These are phyloP conservation scores for Saccharomycopsis schoenii DNA, from an alignment of 805 yeast genomes.

Conservation along the genomic window DNA sequence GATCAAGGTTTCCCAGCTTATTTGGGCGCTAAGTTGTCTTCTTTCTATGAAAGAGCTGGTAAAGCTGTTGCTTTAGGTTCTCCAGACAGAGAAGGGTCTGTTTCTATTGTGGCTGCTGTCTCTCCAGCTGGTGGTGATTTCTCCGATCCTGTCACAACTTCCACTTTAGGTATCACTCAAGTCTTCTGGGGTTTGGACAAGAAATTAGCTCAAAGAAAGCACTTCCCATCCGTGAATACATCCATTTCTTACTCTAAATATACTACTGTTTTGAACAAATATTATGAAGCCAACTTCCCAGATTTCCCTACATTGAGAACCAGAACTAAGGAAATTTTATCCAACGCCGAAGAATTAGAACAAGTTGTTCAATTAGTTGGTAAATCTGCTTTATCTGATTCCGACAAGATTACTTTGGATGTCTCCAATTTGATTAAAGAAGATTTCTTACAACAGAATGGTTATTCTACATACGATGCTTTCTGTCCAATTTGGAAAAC, in stretches of 20 bases:
- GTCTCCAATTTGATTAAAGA: conserved; percentile 88
- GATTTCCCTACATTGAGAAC: conserved; percentile 88
- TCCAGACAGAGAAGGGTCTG: conserved; percentile 94
- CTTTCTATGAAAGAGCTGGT: conserved; percentile 99
- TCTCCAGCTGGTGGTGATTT: conserved; percentile 99
- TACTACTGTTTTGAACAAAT: conserved; percentile 76
- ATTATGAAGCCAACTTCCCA: conserved; percentile 77
- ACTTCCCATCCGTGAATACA: conserved; percentile 97
- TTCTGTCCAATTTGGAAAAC: conserved; percentile 99
- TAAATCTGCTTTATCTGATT: conserved; percentile 92
- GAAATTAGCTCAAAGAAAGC: conserved; percentile 98
- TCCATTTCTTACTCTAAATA: conserved; percentile 95
- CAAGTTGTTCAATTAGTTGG: conserved; percentile 99
- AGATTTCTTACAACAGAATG: conserved; percentile 98
- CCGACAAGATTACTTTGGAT: conserved; percentile 94
- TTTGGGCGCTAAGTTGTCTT: conserved; percentile 96
- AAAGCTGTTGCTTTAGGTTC: conserved; percentile 91
- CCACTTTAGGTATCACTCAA: conserved; percentile 99
- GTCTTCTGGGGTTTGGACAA: conserved; percentile 99
- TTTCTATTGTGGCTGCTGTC: conserved; percentile 99
- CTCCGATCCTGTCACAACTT: conserved; percentile 98
- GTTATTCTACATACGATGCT: conserved; percentile 96
- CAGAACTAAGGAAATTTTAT: conserved; percentile 85
- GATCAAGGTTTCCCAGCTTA: conserved; percentile 99
- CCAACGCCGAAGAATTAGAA: conserved; percentile 96